These are phyloP conservation scores for Phragmites australis DNA, from an alignment of 176 grass and related monocot genomes.

Conservation along the genomic window DNA sequence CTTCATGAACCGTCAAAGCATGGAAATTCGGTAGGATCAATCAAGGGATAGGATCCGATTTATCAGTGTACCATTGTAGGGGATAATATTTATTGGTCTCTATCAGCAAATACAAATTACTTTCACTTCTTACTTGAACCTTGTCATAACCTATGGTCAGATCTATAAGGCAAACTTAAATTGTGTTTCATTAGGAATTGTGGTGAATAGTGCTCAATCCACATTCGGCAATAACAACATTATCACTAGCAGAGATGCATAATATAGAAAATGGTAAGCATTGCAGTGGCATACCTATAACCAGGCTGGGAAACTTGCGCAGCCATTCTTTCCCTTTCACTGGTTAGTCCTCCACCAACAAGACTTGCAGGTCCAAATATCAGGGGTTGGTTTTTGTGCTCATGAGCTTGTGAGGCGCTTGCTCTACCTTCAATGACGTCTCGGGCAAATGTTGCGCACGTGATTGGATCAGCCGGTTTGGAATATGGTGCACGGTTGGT, in stretches of 20 bases:
- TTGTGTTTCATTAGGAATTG: constrained; percentile 1
- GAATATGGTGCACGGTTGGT: constrained; percentile 51
- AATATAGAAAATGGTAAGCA: neutral
- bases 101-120: neutral
- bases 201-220: neutral
- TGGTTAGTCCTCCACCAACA: constrained; percentile 60
- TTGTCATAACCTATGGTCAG: neutral
- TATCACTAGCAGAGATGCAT: neutral
- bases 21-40: neutral
- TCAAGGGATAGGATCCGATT: neutral
- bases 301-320: constrained; percentile 93
- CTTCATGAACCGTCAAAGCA: neutral
- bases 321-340: constrained; percentile 68
- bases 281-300: constrained; percentile 56
- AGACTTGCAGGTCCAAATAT: constrained; percentile 91
- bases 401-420: constrained; percentile 75
- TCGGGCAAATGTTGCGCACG: constrained; percentile 91
- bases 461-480: constrained; percentile 88
- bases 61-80: neutral
- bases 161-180: neutral
- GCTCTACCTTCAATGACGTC: constrained; percentile 91
- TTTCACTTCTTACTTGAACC: neutral
- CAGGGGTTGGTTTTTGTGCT: constrained; percentile 84
- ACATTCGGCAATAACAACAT: neutral
- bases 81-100: neutral